These are phyloP conservation scores for Aspergillus vadensis DNA, from an alignment of 2,329 filamentous ascomycete species.

Conservation along the genomic window DNA sequence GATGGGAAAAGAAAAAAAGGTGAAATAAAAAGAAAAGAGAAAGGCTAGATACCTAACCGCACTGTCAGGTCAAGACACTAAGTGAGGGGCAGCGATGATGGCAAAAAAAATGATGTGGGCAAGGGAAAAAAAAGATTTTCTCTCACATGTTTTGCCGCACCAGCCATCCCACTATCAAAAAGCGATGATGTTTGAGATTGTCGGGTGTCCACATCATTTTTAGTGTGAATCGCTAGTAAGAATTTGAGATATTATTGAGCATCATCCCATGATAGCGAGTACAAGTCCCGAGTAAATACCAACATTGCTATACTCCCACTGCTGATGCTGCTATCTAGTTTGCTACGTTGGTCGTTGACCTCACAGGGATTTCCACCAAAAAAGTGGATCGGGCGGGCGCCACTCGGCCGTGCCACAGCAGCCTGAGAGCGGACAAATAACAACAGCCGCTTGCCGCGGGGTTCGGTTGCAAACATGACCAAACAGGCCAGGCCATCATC, in stretches of 20 bases:
- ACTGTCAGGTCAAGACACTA: background rate
- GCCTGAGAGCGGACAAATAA: conserved; percentile 19
- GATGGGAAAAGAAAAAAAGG: conserved; percentile 1
- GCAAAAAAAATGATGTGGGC: conserved; percentile 7
- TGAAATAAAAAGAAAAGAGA: background rate
- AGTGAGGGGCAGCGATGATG: conserved; percentile 17
- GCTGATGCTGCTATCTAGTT: background rate
- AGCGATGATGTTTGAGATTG: conserved; percentile 1
- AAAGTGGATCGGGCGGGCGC: conserved; percentile 23
- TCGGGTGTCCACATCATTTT: background rate
- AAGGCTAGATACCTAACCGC: too few species aligned
- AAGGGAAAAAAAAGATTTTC: conserved; percentile 11
- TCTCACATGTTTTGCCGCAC: background rate
- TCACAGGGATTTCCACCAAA: conserved; percentile 13
- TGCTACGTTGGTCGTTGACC: conserved; percentile 14
- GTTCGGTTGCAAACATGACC: conserved; percentile 25
- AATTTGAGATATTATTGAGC: background rate
- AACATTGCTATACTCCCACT: background rate
- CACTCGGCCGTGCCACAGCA: conserved; percentile 24
- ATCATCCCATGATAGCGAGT: background rate
- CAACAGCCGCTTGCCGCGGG: conserved; percentile 24
- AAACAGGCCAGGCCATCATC: conserved; percentile 20
- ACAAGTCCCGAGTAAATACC: background rate
- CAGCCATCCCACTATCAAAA: conserved; percentile 2
- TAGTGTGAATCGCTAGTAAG: conserved; percentile 5